Base-by-base conservation (phyloP, 2,329 filamentous ascomycete species). In the Rachicladosporium sp. region DNA sequence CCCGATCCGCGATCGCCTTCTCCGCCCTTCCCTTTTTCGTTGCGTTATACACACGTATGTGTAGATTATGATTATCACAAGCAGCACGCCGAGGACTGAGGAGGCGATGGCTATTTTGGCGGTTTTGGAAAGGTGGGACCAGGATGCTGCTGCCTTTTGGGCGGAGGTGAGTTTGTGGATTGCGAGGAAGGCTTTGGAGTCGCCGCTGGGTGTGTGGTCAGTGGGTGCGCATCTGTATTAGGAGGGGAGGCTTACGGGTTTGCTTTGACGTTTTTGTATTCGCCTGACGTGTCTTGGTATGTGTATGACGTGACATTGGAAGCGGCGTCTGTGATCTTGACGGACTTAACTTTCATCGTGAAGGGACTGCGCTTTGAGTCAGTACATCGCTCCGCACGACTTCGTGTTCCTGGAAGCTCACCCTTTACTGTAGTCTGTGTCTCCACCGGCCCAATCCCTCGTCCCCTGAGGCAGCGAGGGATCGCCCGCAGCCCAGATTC, bases 401-500 rank as follows among this genome's bases (percentile, higher is more conserved):
- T n/a, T n/a, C n/a, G n/a, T n/a, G n/a, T n/a, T n/a, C n/a, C n/a
- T n/a, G 15, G 15, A 19, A 19, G 15, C 54, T 46, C 36, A 56
- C 40, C 50, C 57, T 35, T 58, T 41, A 15, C 44, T 40, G 45
- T 53, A 63, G 38, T 59, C 49, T 1, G 56, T 51, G 13, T 50
- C 42, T 11, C 60, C 60, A 31, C 60, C 60, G 27, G 60, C 59
- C 60, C 60, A 62, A 9, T 54, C 50, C 10, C 56, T 45, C 0
- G 56, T 60, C 10, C 58, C 60, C 8, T 40, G 41, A 11, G 45
- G 41, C n/a, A 53, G 59, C 33, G 69, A 73, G 71, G 76, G 80
- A 60, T 95, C 91, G 49, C 91, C 91, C 54, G 86, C 91, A 39
- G 86, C 79, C 91, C 91, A 98, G 49, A 81, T 78, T 38, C 80